A percentile compares a stretch with the other conserved stretches of the same genome.
Conservation (phyloP, 306 rosid genomes). For the Acacia melanoxylon region DNA sequence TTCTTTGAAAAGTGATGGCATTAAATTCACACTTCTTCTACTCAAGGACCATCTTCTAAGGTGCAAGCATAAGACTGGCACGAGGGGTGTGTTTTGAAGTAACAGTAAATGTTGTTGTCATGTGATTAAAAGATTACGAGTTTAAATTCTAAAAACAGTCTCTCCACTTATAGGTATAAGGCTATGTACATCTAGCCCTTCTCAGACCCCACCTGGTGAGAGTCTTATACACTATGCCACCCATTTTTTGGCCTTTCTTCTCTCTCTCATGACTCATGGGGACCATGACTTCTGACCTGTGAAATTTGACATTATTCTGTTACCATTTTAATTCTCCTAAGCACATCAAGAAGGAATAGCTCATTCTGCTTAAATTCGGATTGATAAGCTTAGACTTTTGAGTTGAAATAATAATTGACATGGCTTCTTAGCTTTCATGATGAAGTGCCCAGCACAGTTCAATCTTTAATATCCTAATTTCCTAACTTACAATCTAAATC, state of each 20-base stretch:
- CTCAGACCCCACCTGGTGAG: accelerated
- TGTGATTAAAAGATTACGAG: too few species aligned
- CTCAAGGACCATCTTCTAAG: slow-evolving; percentile 32
- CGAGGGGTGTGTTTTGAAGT: too few species aligned
- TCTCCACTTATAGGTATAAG: too few species aligned
- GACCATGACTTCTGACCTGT: neutral
- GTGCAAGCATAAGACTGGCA: slow-evolving; percentile 2
- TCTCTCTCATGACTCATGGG: neutral
- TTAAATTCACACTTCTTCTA: slow-evolving; percentile 26
- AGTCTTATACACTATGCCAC: too few species aligned
- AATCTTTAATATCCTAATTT: neutral
- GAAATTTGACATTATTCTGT: slow-evolving; percentile 2
- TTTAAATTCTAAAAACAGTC: too few species aligned
- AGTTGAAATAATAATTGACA: neutral
- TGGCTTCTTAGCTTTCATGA: neutral
- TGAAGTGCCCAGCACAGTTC: neutral
- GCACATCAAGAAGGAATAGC: neutral
- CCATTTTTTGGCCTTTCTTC: neutral
- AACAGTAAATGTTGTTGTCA: too few species aligned
- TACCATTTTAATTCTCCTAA: neutral
- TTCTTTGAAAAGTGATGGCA: slow-evolving; percentile 21
- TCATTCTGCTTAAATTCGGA: neutral
- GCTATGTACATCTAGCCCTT: too few species aligned
- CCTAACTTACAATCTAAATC: neutral
- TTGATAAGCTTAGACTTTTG: neutral